Base-by-base conservation (phyloP, 1,284 basidiomycete species). In the Ceratobasidium sp. region DNA sequence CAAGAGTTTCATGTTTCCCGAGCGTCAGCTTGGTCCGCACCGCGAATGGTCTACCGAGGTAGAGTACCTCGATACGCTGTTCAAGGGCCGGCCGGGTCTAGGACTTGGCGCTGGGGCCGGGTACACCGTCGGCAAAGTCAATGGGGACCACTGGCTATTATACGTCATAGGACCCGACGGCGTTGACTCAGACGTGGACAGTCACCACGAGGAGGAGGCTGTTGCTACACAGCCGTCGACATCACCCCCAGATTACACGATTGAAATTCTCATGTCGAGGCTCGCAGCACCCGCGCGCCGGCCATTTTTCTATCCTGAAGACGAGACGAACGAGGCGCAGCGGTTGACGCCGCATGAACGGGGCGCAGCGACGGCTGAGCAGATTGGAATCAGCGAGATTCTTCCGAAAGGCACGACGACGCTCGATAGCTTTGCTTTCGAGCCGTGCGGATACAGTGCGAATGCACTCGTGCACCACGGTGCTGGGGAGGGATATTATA, bases 1-100 rank as follows among this genome's bases (percentile, higher is more conserved):
- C 79, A 99, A 99, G 84, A 92, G 93, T 11, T 99, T 99, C 88
- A 98, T 99, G 93, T 99, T 99, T 82, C 98, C 98, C 18, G 98
- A 99, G 81, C 89, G 93, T 55, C 98, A 99, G 80, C 85, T 86
- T 50, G 96, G 96, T 1, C 97, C 97, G 32, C 98, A 99, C 83
- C 87, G 90, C 75, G 94, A 96, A 80, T 99, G 98, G 98, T 89
- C 89, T 77, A 88, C 94, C 74, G 98, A 99, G 83, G 93, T 98
- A 76, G 87, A 90, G 73, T 98, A 91, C 79, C 87, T 99, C 64
- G 97, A 99, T 81, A 88, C 88, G 75, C 90, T 96, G 76, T 98
- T 99, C 81, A 87, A 90, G 77, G 80, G 83, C 43, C 77, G 81
- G 18, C 44, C 55, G 14, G 67, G 55, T 26, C 43, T 59, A 1